Conservation (phyloP, 2,329 filamentous ascomycete species). For the Colletotrichum sp. region DNA sequence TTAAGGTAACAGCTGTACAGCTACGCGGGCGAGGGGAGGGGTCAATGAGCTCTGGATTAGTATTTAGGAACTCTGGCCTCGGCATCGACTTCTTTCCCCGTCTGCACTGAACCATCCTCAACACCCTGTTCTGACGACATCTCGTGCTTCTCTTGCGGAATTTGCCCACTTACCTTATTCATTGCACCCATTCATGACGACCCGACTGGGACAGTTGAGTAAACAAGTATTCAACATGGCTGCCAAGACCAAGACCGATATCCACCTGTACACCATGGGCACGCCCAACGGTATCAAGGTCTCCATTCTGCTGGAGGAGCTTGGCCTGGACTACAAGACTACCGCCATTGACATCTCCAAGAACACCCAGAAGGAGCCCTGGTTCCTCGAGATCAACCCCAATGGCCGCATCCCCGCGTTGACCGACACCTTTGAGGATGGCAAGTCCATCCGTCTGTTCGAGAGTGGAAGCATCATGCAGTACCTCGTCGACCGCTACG, state of each 20-base stretch:
- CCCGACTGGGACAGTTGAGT: conserved; percentile 3
- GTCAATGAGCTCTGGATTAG: background rate
- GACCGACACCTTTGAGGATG: conserved; percentile 79
- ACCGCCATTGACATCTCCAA: conserved; percentile 74
- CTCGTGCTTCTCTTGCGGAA: background rate
- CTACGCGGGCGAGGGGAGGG: background rate
- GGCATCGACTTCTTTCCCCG: background rate
- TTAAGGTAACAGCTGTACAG: background rate
- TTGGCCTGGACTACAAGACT: conserved; percentile 79
- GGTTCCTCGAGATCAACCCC: conserved; percentile 92
- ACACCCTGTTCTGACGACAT: background rate
- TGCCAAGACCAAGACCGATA: conserved; percentile 56
- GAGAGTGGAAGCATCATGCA: conserved; percentile 85
- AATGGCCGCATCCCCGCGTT: conserved; percentile 91
- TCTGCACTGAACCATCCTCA: background rate
- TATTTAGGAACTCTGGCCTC: conserved; percentile 2
- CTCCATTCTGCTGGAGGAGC: conserved; percentile 85
- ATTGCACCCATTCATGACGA: background rate
- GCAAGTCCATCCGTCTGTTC: conserved; percentile 76
- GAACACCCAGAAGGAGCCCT: conserved; percentile 64
- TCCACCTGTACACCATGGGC: conserved; percentile 80
- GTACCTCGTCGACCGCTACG: conserved; percentile 84
- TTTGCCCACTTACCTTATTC: background rate
- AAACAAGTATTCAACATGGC: conserved; percentile 42
- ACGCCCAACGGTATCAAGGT: conserved; percentile 93